Base-by-base conservation (phyloP, 225 moss, liverwort and hornwort genomes). In the Polytrichum formosum region DNA sequence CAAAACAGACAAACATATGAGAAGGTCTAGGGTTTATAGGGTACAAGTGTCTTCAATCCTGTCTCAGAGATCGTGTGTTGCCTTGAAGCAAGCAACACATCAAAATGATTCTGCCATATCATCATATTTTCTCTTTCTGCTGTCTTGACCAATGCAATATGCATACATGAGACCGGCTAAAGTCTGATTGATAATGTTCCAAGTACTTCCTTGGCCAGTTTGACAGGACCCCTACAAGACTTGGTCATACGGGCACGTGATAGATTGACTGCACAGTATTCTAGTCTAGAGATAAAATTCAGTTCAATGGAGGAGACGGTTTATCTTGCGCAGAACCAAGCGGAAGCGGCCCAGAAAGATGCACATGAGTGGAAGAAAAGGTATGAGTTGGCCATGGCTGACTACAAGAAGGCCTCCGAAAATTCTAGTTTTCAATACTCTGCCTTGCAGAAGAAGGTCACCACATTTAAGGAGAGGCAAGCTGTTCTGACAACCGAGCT, bases 281-380 rank as follows among this genome's bases (percentile, higher is more conserved):
- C 91, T 7, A 80, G 80, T 17, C 77, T 93, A 26, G 85, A 89
- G 56, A 61, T 91, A 61, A 83, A 89, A 66, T 73, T 80, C 58
- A 81, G 87, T 69, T 83, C 91, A 10, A 67, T 78, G 25, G 91
- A 83, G 55, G 93, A 93, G 75, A 83, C 83, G 67, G 82, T 93
- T 33, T 53, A 77, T 10, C 91, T 91, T 28, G 82, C 88, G 17
- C 80, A 87, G 60, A 89, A 85, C 20, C 93, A 93, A 70, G 77
- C 85, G 17, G 93, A 91, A 67, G 80, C 82, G 68, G 89, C 87
- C 26, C 82, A 80, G 28, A 89, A 80, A 63, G 80, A 81, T 74
- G 65, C 81, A 7, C 87, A 91, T 31, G 89, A 93, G 64, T 93
- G 93, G 93, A 93, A 91, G 80, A 87, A 82, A 58, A 87, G 89